These are phyloP conservation scores for Balakata baccata DNA, from an alignment of 345 rosid genomes.

Conservation along the genomic window DNA sequence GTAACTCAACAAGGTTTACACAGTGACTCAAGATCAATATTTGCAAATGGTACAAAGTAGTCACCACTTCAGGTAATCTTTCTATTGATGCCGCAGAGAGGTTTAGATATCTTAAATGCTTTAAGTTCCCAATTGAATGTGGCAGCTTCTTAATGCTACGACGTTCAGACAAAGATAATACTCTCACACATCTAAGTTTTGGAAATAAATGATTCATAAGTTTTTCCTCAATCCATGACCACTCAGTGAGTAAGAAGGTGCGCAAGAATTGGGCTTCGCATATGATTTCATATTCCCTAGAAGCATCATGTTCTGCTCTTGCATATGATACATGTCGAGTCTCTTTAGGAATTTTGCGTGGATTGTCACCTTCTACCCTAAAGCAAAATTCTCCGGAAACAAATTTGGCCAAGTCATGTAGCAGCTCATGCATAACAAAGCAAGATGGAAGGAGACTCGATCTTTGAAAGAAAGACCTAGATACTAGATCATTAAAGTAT, in stretches of 20 bases:
- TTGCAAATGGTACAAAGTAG: slow-evolving; percentile 33
- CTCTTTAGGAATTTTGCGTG: slow-evolving; percentile 14
- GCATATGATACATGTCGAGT: slow-evolving; percentile 39
- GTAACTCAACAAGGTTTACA: slow-evolving; percentile 31
- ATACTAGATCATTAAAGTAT: slow-evolving; percentile 1
- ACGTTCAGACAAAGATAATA: slow-evolving; percentile 35
- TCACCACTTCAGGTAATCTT: slow-evolving; percentile 30
- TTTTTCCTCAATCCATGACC: slow-evolving; percentile 10
- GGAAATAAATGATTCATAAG: slow-evolving; percentile 23
- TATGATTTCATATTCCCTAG: slow-evolving; percentile 31
- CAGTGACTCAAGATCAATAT: slow-evolving; percentile 34
- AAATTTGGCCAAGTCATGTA: slow-evolving; percentile 38
- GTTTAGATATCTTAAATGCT: slow-evolving; percentile 33
- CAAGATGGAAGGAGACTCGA: not conserved
- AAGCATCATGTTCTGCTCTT: slow-evolving; percentile 6
- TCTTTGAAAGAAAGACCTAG: slow-evolving; percentile 6
- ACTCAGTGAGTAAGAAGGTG: slow-evolving; percentile 32
- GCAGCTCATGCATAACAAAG: slow-evolving; percentile 39
- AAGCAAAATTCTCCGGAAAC: slow-evolving; percentile 26
- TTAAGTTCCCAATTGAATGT: slow-evolving; percentile 32
- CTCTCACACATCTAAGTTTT: slow-evolving; percentile 31
- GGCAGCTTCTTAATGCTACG: slow-evolving; percentile 17
- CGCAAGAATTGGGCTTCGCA: slow-evolving; percentile 32
- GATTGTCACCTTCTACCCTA: slow-evolving; percentile 24
- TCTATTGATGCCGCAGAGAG: slow-evolving; percentile 30